These are phyloP conservation scores for Gossypium sturtianum DNA, from an alignment of 345 rosid genomes.

Conservation along the genomic window DNA sequence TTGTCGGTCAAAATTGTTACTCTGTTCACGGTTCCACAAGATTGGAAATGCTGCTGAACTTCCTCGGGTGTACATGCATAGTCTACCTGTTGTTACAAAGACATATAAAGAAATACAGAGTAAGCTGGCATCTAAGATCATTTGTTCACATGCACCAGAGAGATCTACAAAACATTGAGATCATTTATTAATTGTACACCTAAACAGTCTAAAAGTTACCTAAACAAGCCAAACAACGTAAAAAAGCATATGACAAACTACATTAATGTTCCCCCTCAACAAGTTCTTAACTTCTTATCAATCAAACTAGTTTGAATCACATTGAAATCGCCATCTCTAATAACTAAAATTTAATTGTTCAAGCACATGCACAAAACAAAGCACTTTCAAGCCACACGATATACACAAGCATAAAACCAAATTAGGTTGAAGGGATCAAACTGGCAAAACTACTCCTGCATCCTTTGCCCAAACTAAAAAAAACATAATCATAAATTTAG, in stretches of 20 bases:
- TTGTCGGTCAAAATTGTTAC: slow-evolving; percentile 90
- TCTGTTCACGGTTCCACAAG: slow-evolving; percentile 87
- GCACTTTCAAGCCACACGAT: neutral
- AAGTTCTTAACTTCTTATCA: neutral
- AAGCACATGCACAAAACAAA: neutral
- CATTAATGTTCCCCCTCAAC: neutral
- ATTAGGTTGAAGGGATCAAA: neutral
- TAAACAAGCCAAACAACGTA: neutral
- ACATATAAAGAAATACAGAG: slow-evolving; percentile 3
- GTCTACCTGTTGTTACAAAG: slow-evolving; percentile 63
- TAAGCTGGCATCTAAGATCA: neutral
- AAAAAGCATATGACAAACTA: neutral
- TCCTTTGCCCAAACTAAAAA: neutral
- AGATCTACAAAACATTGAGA: neutral
- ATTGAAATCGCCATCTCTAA: neutral
- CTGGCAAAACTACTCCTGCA: neutral
- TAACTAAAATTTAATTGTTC: neutral
- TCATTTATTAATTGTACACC: neutral
- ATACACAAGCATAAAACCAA: neutral
- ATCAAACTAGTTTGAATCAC: neutral
- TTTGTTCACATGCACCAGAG: neutral
- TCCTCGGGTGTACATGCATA: slow-evolving; percentile 97
- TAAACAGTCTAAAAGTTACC: neutral
- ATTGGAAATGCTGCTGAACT: slow-evolving; percentile 97
- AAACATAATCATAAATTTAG: neutral